These are phyloP conservation scores for Haberlea rhodopensis DNA, from an alignment of 257 asterid species.

Conservation along the genomic window DNA sequence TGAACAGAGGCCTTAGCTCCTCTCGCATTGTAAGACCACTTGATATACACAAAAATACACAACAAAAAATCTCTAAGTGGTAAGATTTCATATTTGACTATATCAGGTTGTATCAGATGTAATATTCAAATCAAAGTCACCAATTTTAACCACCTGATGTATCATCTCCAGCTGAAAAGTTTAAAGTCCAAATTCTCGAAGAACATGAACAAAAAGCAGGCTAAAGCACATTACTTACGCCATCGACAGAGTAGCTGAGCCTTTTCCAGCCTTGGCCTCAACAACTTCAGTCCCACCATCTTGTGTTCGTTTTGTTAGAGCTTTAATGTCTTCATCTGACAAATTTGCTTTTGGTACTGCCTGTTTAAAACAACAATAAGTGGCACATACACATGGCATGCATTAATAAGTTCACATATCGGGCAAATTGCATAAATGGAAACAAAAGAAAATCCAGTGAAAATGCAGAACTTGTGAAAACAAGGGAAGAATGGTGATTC, in stretches of 20 bases:
- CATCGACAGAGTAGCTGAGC: constrained; percentile 98
- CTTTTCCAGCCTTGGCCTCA: constrained; percentile 98
- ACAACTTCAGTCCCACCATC: constrained; percentile 99
- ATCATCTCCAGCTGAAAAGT: background rate
- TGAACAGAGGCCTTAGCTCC: background rate
- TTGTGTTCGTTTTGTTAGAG: constrained; percentile 89
- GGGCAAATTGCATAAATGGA: background rate
- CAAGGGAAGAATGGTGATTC: constrained; percentile 90
- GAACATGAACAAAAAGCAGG: background rate
- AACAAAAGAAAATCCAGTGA: background rate
- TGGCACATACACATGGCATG: background rate
- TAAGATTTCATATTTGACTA: background rate
- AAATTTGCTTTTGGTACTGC: constrained; percentile 80
- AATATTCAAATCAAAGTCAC: background rate
- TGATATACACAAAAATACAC: background rate
- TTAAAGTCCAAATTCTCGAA: background rate
- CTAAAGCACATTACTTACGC: constrained; percentile 55
- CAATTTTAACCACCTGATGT: background rate
- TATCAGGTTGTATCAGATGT: background rate
- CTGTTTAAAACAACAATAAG: constrained; percentile 30
- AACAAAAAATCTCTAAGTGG: background rate
- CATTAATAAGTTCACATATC: background rate
- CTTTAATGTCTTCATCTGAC: constrained; percentile 59
- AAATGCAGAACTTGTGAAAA: constrained; percentile 63
- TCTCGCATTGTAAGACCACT: background rate